Evolutionary conservation across 208 protist species (phyloP).

Genomic region (Vickermania spadyakhi): DNA sequence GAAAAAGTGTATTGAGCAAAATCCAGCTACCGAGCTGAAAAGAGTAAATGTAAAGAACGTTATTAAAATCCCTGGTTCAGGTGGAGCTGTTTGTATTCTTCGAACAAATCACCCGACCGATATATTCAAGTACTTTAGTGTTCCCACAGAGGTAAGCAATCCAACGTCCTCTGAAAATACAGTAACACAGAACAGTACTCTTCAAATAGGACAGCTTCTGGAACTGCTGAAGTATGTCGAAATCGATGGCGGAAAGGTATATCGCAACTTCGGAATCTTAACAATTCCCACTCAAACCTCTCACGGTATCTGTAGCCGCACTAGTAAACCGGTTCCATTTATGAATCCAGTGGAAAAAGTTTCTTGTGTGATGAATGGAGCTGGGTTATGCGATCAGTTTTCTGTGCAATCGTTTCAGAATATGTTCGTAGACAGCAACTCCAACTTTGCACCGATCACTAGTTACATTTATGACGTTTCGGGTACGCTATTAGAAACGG

Average conservation of each 20-base stretch:
- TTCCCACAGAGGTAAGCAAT: conserved; percentile 34
- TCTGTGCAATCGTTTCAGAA: conserved; percentile 27
- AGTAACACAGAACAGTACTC: background rate
- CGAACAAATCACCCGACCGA: conserved; percentile 46
- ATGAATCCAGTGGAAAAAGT: conserved; percentile 38
- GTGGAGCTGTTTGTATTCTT: conserved; percentile 46
- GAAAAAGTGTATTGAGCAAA: conserved; percentile 39
- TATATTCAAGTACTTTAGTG: conserved; percentile 52
- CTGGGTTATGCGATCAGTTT: conserved; percentile 31
- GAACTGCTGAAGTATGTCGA: conserved; percentile 15
- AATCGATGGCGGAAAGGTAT: conserved; percentile 6
- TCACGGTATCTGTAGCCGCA: conserved; percentile 30
- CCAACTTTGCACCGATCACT: conserved; percentile 3
- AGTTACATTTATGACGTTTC: conserved; percentile 4
- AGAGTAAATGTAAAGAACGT: conserved; percentile 25
- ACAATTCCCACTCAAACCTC: conserved; percentile 18
- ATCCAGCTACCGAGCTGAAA: conserved; percentile 20
- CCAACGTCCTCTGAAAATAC: conserved; percentile 4
- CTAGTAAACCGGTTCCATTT: conserved; percentile 28
- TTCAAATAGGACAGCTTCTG: conserved; percentile 20
- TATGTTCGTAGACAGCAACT: conserved; percentile 28
- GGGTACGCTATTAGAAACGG: conserved; percentile 15
- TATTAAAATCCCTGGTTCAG: conserved; percentile 27
- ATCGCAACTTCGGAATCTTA: conserved; percentile 24
- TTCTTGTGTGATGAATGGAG: conserved; percentile 32